These are phyloP conservation scores for Sporothrix protearum DNA, from an alignment of 2,329 filamentous ascomycete species.

Conservation along the genomic window DNA sequence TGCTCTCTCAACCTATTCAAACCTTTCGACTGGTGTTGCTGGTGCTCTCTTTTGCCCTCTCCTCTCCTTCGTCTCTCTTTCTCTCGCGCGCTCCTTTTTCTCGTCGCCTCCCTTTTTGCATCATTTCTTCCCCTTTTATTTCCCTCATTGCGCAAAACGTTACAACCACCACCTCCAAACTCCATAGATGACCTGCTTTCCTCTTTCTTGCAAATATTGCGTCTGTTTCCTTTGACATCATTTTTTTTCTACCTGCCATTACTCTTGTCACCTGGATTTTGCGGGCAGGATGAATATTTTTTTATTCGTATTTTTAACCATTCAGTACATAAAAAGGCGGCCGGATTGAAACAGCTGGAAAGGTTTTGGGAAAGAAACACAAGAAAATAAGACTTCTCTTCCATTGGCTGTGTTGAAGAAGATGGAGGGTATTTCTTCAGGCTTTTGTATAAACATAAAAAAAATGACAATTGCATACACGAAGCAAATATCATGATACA, in stretches of 20 bases:
- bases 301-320: not conserved
- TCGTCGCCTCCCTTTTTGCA: not conserved
- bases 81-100: not conserved
- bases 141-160: not conserved
- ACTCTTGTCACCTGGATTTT: not conserved
- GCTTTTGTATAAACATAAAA: constrained; percentile 2
- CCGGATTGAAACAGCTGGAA: not conserved
- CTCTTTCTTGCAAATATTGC: not conserved
- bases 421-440: not conserved
- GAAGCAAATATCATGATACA: too few species aligned
- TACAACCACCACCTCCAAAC: not conserved
- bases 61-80: not conserved
- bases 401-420: not conserved
- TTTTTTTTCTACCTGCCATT: not conserved
- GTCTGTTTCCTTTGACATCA: not conserved
- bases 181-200: not conserved
- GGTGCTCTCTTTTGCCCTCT: not conserved
- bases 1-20: too few species aligned
- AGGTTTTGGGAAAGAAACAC: not conserved
- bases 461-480: not conserved
- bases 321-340: constrained; percentile 11
- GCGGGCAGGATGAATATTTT: not conserved
- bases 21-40: not conserved
- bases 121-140: too few species aligned
- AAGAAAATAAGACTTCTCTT: not conserved